A percentile compares a stretch with the other conserved stretches of the same genome.
Evolutionary conservation across 805 yeast genomes (phyloP).

Genomic region (Ogataea philodendri): DNA sequence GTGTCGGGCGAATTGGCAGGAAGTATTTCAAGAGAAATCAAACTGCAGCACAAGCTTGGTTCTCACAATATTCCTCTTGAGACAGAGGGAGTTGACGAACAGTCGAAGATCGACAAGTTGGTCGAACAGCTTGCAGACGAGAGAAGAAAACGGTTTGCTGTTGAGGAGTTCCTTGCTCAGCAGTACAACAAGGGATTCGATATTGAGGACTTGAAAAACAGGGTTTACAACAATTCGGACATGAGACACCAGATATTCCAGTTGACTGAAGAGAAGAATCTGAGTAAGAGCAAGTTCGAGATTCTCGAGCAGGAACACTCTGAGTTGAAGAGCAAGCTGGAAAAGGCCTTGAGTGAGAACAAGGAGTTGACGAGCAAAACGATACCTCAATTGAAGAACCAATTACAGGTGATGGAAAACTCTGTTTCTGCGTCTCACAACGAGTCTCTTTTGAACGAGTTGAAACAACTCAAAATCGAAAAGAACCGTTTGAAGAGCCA

Average conservation of each 20-base stretch:
- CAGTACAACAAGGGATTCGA: constrained; percentile 40
- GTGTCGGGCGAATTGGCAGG: constrained; percentile 72
- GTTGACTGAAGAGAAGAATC: constrained; percentile 47
- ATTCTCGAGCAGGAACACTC: constrained; percentile 37
- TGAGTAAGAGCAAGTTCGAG: constrained; percentile 46
- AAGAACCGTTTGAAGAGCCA: constrained; percentile 36
- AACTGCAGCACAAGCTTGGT: constrained; percentile 46
- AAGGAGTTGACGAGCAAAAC: constrained; percentile 41
- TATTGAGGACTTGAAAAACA: constrained; percentile 50
- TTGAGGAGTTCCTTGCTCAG: constrained; percentile 66
- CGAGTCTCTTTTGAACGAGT: constrained; percentile 23
- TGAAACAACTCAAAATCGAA: constrained; percentile 31
- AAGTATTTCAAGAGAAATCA: constrained; percentile 67
- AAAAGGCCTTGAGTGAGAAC: constrained; percentile 40
- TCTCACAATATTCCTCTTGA: constrained; percentile 20
- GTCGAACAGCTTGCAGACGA: constrained; percentile 61
- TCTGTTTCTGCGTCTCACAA: constrained; percentile 14
- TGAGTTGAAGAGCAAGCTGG: constrained; percentile 39
- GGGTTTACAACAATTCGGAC: constrained; percentile 55
- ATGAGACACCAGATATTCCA: constrained; percentile 45
- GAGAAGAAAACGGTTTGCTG: constrained; percentile 60
- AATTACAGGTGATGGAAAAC: constrained; percentile 34
- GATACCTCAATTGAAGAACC: constrained; percentile 47
- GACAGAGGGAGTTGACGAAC: constrained; percentile 36
- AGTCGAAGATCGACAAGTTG: constrained; percentile 47